Percentiles rank a stretch among this genome's conserved stretches.
Conservation (phyloP, 805 yeast species). For the Candida manassasensis region DNA sequence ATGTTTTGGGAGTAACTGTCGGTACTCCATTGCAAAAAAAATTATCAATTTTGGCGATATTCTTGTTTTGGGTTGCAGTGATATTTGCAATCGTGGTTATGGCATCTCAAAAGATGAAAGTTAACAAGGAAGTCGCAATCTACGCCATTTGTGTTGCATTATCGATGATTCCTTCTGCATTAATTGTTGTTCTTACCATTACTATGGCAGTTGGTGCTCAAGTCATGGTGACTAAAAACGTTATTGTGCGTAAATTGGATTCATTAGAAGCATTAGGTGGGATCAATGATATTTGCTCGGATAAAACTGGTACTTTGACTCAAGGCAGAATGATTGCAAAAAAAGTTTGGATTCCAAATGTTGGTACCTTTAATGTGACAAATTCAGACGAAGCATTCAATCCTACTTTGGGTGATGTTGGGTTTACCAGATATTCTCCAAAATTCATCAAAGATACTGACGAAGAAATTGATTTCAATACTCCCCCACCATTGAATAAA, state of each 20-base stretch:
- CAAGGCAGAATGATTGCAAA: constrained; percentile 37
- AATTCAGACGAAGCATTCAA: constrained; percentile 31
- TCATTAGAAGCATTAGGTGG: constrained; percentile 38
- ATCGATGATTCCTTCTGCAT: constrained; percentile 37
- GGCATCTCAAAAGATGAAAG: constrained; percentile 31
- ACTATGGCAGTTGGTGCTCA: constrained; percentile 40
- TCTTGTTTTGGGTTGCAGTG: constrained; percentile 44
- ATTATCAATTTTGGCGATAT: constrained; percentile 46
- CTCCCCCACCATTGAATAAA: constrained; percentile 17
- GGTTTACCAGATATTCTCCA: constrained; percentile 25
- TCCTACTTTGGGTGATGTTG: constrained; percentile 39
- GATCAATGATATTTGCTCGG: constrained; percentile 36
- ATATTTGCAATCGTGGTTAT: constrained; percentile 35
- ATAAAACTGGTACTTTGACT: constrained; percentile 38
- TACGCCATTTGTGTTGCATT: constrained; percentile 39
- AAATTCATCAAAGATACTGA: constrained; percentile 23
- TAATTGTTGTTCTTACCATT: constrained; percentile 35
- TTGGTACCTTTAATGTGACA: constrained; percentile 30
- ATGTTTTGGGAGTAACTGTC: constrained; percentile 43
- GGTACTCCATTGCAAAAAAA: constrained; percentile 45
- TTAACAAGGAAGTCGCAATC: constrained; percentile 32
- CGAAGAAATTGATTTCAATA: constrained; percentile 37
- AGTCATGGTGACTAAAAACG: constrained; percentile 32
- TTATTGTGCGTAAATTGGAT: constrained; percentile 34
- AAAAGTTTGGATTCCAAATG: constrained; percentile 31